phyloP scores from a whole-genome alignment of 208 protist genomes.

The Wallacemonas sp. region DNA sequence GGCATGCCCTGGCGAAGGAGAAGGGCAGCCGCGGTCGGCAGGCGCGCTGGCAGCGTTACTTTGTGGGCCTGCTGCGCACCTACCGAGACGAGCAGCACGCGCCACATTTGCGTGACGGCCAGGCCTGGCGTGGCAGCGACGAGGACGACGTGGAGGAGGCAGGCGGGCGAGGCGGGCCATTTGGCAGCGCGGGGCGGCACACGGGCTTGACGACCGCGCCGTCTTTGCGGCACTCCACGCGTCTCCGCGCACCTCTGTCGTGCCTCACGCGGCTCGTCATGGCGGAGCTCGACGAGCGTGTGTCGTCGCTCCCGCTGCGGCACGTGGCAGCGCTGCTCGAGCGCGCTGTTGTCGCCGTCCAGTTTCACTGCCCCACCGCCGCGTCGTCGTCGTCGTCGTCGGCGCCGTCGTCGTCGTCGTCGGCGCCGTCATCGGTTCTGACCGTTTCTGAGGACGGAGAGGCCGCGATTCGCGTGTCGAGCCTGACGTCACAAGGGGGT shows the following conservation, averaged over 20 bases:
- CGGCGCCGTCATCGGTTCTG: neutral
- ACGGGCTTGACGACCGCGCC: too few relatives aligned
- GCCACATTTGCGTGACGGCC: too few relatives aligned
- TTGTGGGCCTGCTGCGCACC: constrained; percentile 54
- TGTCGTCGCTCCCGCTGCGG: constrained; percentile 23
- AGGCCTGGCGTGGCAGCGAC: too few relatives aligned
- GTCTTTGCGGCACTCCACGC: constrained; percentile 22
- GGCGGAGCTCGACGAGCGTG: constrained; percentile 26
- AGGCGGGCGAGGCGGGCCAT: neutral
- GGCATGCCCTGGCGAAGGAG: constrained; percentile 27
- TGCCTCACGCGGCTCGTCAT: constrained; percentile 31
- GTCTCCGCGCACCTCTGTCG: constrained; percentile 29
- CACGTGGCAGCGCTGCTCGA: constrained; percentile 66
- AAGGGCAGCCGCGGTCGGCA: constrained; percentile 54
- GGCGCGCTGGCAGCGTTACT: constrained; percentile 60
- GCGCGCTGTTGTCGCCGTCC: constrained; percentile 73
- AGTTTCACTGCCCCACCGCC: constrained; percentile 23
- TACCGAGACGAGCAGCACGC: constrained; percentile 28
- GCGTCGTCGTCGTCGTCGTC: neutral
- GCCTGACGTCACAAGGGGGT: constrained; percentile 34
- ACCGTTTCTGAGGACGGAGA: neutral
- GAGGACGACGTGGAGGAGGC: neutral
- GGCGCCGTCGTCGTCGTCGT: too few relatives aligned
- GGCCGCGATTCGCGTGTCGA: constrained; percentile 26
- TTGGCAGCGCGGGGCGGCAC: too few relatives aligned